These are phyloP conservation scores for Quercus bicolor DNA, from an alignment of 306 rosid genomes.

Conservation along the genomic window DNA sequence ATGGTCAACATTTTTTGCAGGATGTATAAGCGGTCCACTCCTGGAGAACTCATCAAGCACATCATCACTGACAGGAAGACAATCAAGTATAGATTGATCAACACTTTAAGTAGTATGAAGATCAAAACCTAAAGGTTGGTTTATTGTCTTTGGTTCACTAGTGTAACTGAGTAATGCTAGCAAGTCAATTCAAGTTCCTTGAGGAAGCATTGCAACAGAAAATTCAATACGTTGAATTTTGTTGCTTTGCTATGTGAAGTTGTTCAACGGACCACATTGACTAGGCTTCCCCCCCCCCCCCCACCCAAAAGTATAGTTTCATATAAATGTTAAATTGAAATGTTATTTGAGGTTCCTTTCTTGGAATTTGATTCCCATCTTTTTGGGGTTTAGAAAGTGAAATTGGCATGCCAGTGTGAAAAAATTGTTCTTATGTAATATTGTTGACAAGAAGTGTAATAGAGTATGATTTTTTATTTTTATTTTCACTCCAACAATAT, in stretches of 20 bases:
- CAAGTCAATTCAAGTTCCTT: neutral
- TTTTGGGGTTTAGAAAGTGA: neutral
- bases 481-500: neutral
- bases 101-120: neutral
- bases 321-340: neutral
- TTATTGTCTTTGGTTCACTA: slow-evolving; percentile 2
- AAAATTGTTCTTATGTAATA: slow-evolving; percentile 9
- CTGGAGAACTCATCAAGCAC: slow-evolving; percentile 30
- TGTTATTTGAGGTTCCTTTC: neutral
- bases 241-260: neutral
- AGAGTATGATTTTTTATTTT: neutral
- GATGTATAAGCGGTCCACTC: slow-evolving; percentile 54
- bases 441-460: neutral
- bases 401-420: neutral
- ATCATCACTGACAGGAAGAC: slow-evolving; percentile 27
- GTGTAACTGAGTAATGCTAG: neutral
- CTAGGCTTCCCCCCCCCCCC: neutral
- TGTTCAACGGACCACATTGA: neutral
- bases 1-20: slow-evolving; percentile 25
- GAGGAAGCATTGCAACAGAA: neutral
- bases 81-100: slow-evolving; percentile 18
- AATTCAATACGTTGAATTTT: too few relatives aligned
- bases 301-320: neutral
- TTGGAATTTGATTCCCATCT: neutral
- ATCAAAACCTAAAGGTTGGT: neutral